Evolutionary conservation across 345 rosid species (phyloP), one percentile per base, ranked within the genome.

Genomic region (Durio zibethinus): DNA sequence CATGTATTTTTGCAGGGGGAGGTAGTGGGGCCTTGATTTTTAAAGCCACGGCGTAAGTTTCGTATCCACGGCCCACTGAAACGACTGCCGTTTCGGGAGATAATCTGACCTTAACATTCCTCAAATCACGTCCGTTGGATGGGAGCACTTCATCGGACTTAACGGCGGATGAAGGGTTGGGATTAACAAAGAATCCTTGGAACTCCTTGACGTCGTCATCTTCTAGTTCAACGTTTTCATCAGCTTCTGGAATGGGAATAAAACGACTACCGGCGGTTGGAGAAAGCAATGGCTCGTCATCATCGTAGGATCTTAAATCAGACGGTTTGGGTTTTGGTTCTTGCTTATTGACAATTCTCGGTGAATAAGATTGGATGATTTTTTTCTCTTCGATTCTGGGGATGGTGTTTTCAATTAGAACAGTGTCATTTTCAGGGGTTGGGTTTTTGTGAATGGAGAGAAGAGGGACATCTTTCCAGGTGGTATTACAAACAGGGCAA

Each of bases 261-360:
- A 85, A 90, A 52, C 89, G 79, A 18, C 75, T 83, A 10, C 79
- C 83, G 0, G 91, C 83, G 4, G 84, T 69, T 10, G 88, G 85
- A 3, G 95, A 88, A 18, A 86, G 66, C 76, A 94, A 79, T n/a
- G 95, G 93, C 86, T 94, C 97, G 35, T 94, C 98, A 42, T 94
- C 97, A 4, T 88, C 88, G 83, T 94, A 94, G 53, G 85, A 86
- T 77, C 87, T 86, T 12, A 84, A 81, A 76, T 61, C 77, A 25
- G 81, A 62, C 25, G 50, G 69, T 15, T 53, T 76, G 15, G n/a
- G 74, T 54, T 80, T 79, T 1, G 45, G 50, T 40, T 72, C 25
- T 69, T 61, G 29, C 10, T 65, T 80, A 21, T 67, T 78, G 57
- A 78, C 73, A 2, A 47, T 63, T 79, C 83, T 85, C 0, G 89